Base-by-base conservation (phyloP, 768 basidiomycete genomes). In the Lentinula raphanica region DNA sequence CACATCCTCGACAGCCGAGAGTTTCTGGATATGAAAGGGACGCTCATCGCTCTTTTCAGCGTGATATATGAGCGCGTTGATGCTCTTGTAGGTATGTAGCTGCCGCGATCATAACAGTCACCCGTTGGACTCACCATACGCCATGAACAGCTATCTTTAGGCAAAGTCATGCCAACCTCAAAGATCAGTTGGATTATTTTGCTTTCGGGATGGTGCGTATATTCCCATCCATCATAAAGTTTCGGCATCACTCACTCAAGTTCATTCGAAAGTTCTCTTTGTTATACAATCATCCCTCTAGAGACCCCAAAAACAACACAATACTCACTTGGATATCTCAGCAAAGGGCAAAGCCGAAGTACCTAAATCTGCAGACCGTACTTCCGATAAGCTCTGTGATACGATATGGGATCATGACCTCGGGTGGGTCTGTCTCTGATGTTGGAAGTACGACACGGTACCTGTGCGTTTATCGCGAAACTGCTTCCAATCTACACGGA, bases 1-100 rank as follows among this genome's bases (percentile, higher is more conserved):
- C 61, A 59, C 4, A 62, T 71, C 15, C 54, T 74, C 1, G 64
- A 72, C 25, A 58, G 61, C 12, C 62, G 66, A 40, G 70, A 73
- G 29, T 32, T 73, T 2, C 59, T 48, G 62, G 69, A 69, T 19
- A 54, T 69, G 2, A 58, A 56, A 3, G 62, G 65, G 38, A 68
- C 66, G 0, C 36, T 71, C 8, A 32, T 49, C 3, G 66, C 58
- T 49, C 63, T 71, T 5, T 36, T 68, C 17, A 53, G 48, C 15
- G 68, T 66, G 12, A 67, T 66, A 0, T 21, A 53, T 13, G 64
- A 67, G 17, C 66, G 73, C 2, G 59, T 68, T 1, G 59, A 64
- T 23, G 61, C 63, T 9, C 51, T 74, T n/a, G 51, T 65, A 62
- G 61, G 71, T 70, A 57, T 6, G 67, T 55, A 23, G 7, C 11